phyloP scores from a whole-genome alignment of 257 asterid species.

The Capsicum rhomboideum region DNA sequence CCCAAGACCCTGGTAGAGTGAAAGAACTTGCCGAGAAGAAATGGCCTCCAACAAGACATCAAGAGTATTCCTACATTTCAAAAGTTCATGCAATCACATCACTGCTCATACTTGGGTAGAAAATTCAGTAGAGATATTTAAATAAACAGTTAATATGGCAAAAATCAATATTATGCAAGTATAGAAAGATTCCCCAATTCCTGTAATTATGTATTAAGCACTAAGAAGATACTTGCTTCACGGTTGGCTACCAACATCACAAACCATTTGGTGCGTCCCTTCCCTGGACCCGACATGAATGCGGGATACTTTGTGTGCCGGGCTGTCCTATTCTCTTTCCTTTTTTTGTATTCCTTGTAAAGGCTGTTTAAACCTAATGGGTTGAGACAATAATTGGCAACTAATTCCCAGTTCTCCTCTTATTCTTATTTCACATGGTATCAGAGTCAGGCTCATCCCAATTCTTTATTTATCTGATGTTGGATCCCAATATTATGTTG shows the following conservation, averaged over 20 bases:
- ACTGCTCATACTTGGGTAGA: not conserved
- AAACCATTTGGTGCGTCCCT: not conserved
- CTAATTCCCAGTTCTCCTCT: not conserved
- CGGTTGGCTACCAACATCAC: not conserved
- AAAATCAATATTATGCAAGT: not conserved
- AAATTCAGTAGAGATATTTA: not conserved
- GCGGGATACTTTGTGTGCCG: not conserved
- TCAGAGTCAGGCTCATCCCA: not conserved
- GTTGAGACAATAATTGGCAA: not conserved
- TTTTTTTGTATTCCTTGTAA: not conserved
- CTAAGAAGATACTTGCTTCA: not conserved
- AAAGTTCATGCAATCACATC: not conserved
- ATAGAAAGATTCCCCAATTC: not conserved
- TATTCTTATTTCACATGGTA: not conserved
- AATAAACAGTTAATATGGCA: not conserved
- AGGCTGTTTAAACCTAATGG: not conserved
- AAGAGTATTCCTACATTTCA: slow-evolving; percentile 54
- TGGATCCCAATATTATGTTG: not conserved
- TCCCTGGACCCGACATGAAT: not conserved
- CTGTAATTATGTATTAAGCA: not conserved
- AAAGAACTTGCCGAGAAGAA: slow-evolving; percentile 52
- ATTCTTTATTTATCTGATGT: not conserved
- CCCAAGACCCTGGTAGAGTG: slow-evolving; percentile 83
- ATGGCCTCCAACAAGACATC: slow-evolving; percentile 92
- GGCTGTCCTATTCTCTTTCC: not conserved